Conservation (phyloP, 495 filamentous ascomycete genomes). For the Mycothermus thermophilus region DNA sequence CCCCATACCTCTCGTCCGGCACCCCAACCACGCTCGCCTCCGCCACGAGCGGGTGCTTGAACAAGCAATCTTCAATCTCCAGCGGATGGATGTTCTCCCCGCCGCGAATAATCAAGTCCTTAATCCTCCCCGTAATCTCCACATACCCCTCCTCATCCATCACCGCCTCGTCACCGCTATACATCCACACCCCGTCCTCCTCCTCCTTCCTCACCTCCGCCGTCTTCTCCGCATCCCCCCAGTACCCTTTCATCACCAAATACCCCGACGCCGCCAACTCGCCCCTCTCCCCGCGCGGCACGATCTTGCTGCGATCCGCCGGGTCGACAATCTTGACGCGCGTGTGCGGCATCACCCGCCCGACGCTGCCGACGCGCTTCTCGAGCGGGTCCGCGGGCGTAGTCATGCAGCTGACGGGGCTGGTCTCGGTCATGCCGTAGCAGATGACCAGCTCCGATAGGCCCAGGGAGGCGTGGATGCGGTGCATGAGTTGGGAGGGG, state of each 20-base stretch:
- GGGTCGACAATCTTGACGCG: constrained; percentile 68
- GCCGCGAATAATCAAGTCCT: constrained; percentile 82
- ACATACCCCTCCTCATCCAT: constrained; percentile 66
- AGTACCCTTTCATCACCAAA: constrained; percentile 84
- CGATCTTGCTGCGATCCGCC: constrained; percentile 35
- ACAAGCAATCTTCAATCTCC: constrained; percentile 85
- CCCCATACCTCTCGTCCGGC: constrained; percentile 71
- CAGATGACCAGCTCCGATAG: constrained; percentile 82
- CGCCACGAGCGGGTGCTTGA: constrained; percentile 49
- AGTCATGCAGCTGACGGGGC: constrained; percentile 86
- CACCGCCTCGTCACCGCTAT: constrained; percentile 81
- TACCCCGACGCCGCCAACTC: constrained; percentile 82
- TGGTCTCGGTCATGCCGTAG: constrained; percentile 98
- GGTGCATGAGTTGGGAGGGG: constrained; percentile 71
- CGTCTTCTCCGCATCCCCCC: constrained; percentile 54
- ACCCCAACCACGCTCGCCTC: constrained; percentile 78
- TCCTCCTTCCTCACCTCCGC: constrained; percentile 47
- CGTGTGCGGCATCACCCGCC: constrained; percentile 61
- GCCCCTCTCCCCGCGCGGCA: constrained; percentile 54
- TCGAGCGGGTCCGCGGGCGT: constrained; percentile 64
- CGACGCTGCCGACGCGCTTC: constrained; percentile 68
- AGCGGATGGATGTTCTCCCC: constrained; percentile 95
- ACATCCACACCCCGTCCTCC: constrained; percentile 39
- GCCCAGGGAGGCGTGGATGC: constrained; percentile 60
- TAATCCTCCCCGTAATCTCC: constrained; percentile 52